A percentile compares a stretch with the other conserved stretches of the same genome.
These are phyloP conservation scores for Daldinia vernicosa DNA, from an alignment of 495 filamentous ascomycete species.

Conservation along the genomic window DNA sequence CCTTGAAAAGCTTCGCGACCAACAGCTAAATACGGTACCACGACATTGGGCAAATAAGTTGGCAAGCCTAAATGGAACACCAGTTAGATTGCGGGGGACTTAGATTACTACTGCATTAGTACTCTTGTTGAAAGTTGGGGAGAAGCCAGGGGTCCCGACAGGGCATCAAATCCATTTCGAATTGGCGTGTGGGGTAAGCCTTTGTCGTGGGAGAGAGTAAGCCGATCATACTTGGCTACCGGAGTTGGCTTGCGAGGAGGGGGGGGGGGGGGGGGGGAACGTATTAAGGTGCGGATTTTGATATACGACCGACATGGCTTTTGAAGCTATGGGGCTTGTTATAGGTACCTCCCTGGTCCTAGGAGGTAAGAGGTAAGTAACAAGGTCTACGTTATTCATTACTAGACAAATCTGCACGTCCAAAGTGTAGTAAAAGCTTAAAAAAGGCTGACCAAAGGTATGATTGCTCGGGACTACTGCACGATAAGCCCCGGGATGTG, in stretches of 20 bases:
- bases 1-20: conserved; percentile 30
- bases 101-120: conserved; percentile 39
- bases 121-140: conserved; percentile 13
- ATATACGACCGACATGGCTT: conserved; percentile 28
- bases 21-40: conserved; percentile 21
- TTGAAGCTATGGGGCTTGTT: neutral
- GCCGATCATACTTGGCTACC: conserved; percentile 30
- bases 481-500: neutral
- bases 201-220: conserved; percentile 36
- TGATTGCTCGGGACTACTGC: conserved; percentile 7
- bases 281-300: conserved; percentile 24
- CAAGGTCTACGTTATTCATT: conserved; percentile 14
- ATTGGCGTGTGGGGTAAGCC: conserved; percentile 35
- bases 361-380: too few species aligned
- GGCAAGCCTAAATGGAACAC: neutral
- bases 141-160: conserved; percentile 17
- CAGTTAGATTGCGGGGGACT: conserved; percentile 33
- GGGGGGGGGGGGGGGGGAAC: too few species aligned
- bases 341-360: neutral
- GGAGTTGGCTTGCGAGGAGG: too few species aligned
- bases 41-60: neutral
- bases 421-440: conserved; percentile 2
- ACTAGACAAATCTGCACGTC: conserved; percentile 30
- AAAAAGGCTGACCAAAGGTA: conserved; percentile 13
- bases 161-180: conserved; percentile 18